A percentile compares a stretch with the other conserved stretches of the same genome.
phyloP scores from a whole-genome alignment of 1,139 yeast species.

The Tardiomyces depauwii region DNA sequence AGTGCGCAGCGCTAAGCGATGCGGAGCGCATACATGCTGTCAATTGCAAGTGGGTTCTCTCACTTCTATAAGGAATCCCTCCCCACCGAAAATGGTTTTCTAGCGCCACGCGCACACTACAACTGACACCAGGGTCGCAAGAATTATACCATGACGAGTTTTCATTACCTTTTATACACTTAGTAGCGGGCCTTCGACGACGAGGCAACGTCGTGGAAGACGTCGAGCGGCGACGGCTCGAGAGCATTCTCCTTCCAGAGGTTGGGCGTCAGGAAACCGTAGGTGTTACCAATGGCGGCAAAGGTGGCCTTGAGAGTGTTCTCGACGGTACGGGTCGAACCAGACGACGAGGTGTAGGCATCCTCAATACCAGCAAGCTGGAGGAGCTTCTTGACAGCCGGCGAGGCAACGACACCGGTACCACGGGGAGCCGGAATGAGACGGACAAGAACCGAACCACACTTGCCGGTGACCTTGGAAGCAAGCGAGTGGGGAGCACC shows the following conservation, averaged over 20 bases:
- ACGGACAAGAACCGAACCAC: constrained; percentile 98
- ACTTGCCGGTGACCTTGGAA: constrained; percentile 97
- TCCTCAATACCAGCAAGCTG: constrained; percentile 99
- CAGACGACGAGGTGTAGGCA: constrained; percentile 97
- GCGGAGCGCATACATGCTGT: no score
- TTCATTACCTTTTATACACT: constrained; percentile 7
- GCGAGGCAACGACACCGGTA: constrained; percentile 99
- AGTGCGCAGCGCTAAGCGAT: no score
- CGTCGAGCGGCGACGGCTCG: constrained; percentile 88
- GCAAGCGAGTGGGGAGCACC: constrained; percentile 99
- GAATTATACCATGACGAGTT: constrained; percentile 5
- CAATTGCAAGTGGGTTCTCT: no score
- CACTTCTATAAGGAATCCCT: no score
- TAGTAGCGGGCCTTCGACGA: constrained; percentile 15
- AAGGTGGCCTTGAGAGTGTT: constrained; percentile 99
- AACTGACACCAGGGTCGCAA: no score
- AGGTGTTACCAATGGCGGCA: constrained; percentile 99
- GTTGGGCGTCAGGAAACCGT: constrained; percentile 99
- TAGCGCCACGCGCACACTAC: no score
- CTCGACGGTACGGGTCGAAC: constrained; percentile 99
- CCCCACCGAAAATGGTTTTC: no score
- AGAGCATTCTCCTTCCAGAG: constrained; percentile 86
- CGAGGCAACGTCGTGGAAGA: constrained; percentile 39
- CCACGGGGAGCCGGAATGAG: constrained; percentile 99
- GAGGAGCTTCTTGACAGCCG: constrained; percentile 97